Evolutionary conservation across 495 filamentous ascomycete species (phyloP).

Genomic region (Physcia stellaris): DNA sequence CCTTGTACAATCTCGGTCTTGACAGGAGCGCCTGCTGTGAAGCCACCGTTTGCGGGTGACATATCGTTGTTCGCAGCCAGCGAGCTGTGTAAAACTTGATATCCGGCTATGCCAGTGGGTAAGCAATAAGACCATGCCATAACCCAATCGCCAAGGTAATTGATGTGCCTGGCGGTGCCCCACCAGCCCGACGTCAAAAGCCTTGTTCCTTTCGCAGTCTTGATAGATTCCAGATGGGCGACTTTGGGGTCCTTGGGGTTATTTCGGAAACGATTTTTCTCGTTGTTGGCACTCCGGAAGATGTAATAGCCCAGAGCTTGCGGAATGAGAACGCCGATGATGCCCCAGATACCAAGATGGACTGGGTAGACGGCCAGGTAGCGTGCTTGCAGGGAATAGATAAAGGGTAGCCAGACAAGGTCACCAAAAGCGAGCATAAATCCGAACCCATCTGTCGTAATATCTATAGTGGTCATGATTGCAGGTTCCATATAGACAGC

Average conservation of each 20-base stretch:
- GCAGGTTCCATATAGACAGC: conserved; percentile 80
- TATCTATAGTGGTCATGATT: conserved; percentile 90
- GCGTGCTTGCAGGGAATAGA: conserved; percentile 74
- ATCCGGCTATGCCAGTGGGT: conserved; percentile 79
- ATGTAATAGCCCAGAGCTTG: conserved; percentile 64
- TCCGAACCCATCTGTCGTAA: conserved; percentile 89
- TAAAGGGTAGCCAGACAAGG: conserved; percentile 84
- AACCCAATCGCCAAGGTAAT: conserved; percentile 95
- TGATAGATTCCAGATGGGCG: conserved; percentile 69
- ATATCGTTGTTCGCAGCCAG: conserved; percentile 14
- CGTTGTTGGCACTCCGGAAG: conserved; percentile 82
- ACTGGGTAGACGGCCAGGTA: conserved; percentile 79
- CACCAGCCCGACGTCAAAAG: conserved; percentile 88
- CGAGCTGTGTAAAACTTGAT: conserved; percentile 37
- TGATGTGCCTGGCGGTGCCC: conserved; percentile 86
- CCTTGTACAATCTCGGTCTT: conserved; percentile 48
- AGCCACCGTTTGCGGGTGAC: conserved; percentile 27
- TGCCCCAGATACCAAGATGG: conserved; percentile 51
- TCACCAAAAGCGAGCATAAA: conserved; percentile 96
- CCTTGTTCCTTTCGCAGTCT: conserved; percentile 69
- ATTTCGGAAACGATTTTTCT: conserved; percentile 89
- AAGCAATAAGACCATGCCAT: conserved; percentile 87
- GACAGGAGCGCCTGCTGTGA: conserved; percentile 40
- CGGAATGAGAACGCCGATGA: conserved; percentile 47
- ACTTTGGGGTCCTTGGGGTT: conserved; percentile 74